These are phyloP conservation scores for Ophiostoma ulmi DNA, from an alignment of 2,329 filamentous ascomycete species.

Conservation along the genomic window DNA sequence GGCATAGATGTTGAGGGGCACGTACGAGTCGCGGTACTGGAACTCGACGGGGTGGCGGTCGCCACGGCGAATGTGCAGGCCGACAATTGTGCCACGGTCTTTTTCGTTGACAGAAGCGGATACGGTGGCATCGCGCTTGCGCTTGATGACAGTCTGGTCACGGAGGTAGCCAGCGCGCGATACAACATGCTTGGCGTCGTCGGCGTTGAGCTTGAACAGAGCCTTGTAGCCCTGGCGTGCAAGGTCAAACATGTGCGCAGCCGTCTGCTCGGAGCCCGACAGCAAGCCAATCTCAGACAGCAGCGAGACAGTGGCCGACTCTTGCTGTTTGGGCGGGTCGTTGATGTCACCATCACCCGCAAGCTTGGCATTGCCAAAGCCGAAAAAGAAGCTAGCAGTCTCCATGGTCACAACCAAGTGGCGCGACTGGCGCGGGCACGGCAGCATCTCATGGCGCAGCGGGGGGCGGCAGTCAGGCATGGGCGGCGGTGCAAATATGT, in stretches of 20 bases:
- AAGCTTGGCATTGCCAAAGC: background rate
- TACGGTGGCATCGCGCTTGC: constrained; percentile 26
- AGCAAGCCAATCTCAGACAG: background rate
- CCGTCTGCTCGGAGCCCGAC: background rate
- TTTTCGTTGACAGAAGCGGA: constrained; percentile 22
- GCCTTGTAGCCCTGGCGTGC: constrained; percentile 65
- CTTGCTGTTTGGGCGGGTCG: constrained; percentile 23
- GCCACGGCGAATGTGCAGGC: constrained; percentile 74
- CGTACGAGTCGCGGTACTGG: constrained; percentile 71
- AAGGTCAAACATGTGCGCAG: constrained; percentile 55
- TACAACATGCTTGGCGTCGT: constrained; percentile 61
- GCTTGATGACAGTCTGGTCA: constrained; percentile 38
- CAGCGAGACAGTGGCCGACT: background rate
- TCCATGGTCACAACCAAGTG: constrained; percentile 70
- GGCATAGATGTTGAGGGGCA: constrained; percentile 66
- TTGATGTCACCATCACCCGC: constrained; percentile 27
- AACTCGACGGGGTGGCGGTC: constrained; percentile 72
- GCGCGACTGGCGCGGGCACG: constrained; percentile 69
- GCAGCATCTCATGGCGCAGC: constrained; percentile 68
- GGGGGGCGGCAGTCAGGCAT: constrained; percentile 63
- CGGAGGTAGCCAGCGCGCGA: constrained; percentile 54
- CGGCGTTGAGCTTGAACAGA: constrained; percentile 63
- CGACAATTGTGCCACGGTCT: constrained; percentile 53
- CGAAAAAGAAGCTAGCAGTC: constrained; percentile 59
- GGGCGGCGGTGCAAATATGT: constrained; percentile 66